These are phyloP conservation scores for Candida caryicola DNA, from an alignment of 805 yeast species.

Conservation along the genomic window DNA sequence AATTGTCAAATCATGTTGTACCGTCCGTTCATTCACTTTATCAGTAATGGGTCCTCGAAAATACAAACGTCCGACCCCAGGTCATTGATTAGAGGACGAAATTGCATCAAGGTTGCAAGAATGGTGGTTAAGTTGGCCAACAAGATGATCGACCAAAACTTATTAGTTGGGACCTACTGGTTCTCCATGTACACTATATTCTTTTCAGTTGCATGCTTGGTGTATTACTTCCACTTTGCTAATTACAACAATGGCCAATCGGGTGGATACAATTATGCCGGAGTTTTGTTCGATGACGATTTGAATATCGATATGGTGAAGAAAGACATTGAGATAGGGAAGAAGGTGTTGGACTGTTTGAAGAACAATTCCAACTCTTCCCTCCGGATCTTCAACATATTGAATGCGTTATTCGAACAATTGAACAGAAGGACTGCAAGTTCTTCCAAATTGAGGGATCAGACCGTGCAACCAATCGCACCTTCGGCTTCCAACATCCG, in stretches of 20 bases:
- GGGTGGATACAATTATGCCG: slow-evolving; percentile 41
- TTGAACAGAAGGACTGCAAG: slow-evolving; percentile 69
- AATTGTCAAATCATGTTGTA: slow-evolving; percentile 80
- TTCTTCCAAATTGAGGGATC: slow-evolving; percentile 20
- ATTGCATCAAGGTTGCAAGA: slow-evolving; percentile 81
- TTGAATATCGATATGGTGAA: slow-evolving; percentile 52
- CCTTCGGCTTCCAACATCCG: slow-evolving; percentile 7
- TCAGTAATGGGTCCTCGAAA: slow-evolving; percentile 49
- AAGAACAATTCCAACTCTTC: slow-evolving; percentile 79
- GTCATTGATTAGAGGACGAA: slow-evolving; percentile 71
- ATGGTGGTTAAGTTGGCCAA: slow-evolving; percentile 78
- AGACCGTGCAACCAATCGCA: slow-evolving; percentile 6
- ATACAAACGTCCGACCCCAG: slow-evolving; percentile 46
- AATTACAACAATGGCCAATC: slow-evolving; percentile 25
- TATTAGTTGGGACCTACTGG: slow-evolving; percentile 87
- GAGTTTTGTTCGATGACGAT: slow-evolving; percentile 45
- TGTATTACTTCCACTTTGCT: slow-evolving; percentile 68
- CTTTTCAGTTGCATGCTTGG: slow-evolving; percentile 82
- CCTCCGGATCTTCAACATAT: slow-evolving; percentile 70
- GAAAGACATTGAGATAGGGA: slow-evolving; percentile 79
- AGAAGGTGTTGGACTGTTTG: slow-evolving; percentile 64
- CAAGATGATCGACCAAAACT: slow-evolving; percentile 68
- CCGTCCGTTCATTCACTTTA: slow-evolving; percentile 84
- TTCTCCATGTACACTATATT: slow-evolving; percentile 86
- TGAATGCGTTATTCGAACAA: slow-evolving; percentile 78